Evolutionary conservation across 495 filamentous ascomycete genomes (phyloP).

Genomic region (Penicillium bovifimosum): DNA sequence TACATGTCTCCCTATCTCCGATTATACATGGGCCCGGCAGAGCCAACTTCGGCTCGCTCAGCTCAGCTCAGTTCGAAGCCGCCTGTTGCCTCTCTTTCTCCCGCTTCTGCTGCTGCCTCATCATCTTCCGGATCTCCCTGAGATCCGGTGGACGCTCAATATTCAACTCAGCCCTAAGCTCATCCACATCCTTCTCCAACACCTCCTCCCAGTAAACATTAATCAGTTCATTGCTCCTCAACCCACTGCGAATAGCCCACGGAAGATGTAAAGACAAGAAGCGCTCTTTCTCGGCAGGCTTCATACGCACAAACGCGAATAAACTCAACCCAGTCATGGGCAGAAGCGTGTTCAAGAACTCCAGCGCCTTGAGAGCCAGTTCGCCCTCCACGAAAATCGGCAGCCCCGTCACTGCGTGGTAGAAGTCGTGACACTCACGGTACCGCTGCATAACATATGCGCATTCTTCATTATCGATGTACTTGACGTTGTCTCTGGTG

Average conservation of each 20-base stretch:
- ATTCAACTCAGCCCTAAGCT: constrained; percentile 63
- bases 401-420: constrained; percentile 89
- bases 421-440: constrained; percentile 96
- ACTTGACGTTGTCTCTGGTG: constrained; percentile 72
- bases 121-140: constrained; percentile 66
- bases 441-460: constrained; percentile 99
- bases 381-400: constrained; percentile 92
- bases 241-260: constrained; percentile 84
- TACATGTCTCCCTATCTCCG: constrained; percentile 7
- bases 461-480: constrained; percentile 90
- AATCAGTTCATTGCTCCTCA: constrained; percentile 73
- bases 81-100: constrained; percentile 49
- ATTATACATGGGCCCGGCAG: background rate
- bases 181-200: constrained; percentile 76
- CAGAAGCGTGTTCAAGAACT: constrained; percentile 88
- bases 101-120: constrained; percentile 61
- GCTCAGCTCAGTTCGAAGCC: constrained; percentile 19
- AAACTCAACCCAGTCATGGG: constrained; percentile 92
- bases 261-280: constrained; percentile 75
- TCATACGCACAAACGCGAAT: constrained; percentile 64
- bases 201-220: constrained; percentile 99
- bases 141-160: constrained; percentile 90
- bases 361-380: constrained; percentile 90
- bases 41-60: background rate
- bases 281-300: constrained; percentile 64